Evolutionary conservation across 768 basidiomycete genomes (phyloP).

Genomic region (Psilocybe tampanensis): DNA sequence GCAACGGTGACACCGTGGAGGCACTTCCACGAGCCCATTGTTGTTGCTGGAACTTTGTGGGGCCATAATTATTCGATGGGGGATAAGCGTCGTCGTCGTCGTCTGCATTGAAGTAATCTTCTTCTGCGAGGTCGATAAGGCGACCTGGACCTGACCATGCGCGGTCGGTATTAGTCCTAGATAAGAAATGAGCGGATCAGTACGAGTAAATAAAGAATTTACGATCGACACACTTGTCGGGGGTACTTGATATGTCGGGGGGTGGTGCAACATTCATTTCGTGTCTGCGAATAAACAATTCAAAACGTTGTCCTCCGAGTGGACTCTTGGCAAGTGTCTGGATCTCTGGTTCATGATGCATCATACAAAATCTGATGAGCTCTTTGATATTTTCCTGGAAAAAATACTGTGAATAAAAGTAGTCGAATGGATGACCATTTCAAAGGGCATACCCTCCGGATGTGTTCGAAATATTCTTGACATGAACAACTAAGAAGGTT

Average conservation of each 20-base stretch:
- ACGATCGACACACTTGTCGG: constrained; percentile 43
- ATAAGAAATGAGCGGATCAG: constrained; percentile 12
- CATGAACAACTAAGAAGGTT: constrained; percentile 94
- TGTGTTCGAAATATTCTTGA: constrained; percentile 93
- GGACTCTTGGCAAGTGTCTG: constrained; percentile 61
- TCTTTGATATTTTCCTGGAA: constrained; percentile 86
- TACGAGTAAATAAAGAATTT: not conserved
- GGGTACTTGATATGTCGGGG: constrained; percentile 50
- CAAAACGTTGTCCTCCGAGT: constrained; percentile 69
- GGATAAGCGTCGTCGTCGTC: constrained; percentile 70
- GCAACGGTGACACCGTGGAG: constrained; percentile 33
- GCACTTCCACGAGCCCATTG: constrained; percentile 34
- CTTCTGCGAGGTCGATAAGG: constrained; percentile 75
- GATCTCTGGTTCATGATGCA: constrained; percentile 66
- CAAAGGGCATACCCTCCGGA: constrained; percentile 70
- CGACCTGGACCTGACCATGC: constrained; percentile 45
- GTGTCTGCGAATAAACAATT: constrained; percentile 75
- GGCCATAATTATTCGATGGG: constrained; percentile 24
- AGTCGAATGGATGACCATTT: not conserved
- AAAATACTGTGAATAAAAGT: not conserved
- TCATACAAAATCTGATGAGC: constrained; percentile 83
- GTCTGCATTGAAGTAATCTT: constrained; percentile 90
- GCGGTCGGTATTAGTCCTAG: constrained; percentile 43
- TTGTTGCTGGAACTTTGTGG: constrained; percentile 20
- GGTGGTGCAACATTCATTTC: constrained; percentile 91